Conservation (phyloP, 495 filamentous ascomycete species). For the Podospora appendiculata region DNA sequence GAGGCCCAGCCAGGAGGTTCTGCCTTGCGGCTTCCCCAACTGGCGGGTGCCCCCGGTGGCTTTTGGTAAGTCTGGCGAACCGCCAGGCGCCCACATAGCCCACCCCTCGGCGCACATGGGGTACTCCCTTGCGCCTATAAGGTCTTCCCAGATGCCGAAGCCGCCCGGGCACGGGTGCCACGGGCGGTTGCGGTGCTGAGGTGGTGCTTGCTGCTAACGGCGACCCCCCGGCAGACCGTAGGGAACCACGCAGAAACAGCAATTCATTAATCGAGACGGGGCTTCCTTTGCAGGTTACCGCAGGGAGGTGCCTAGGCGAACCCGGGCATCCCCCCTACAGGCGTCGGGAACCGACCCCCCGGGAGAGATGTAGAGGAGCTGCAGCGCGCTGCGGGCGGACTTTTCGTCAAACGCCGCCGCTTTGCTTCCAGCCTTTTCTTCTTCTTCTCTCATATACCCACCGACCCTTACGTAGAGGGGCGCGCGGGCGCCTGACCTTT, state of each 20-base stretch:
- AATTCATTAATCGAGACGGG: not conserved
- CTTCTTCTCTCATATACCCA: too few relatives aligned
- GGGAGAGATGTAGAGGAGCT: not conserved
- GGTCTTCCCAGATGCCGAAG: not conserved
- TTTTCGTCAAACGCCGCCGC: too few relatives aligned
- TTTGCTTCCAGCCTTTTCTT: too few relatives aligned
- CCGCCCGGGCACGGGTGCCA: not conserved
- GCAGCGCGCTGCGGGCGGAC: too few relatives aligned
- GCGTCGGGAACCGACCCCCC: conserved; percentile 12
- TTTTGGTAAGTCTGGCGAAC: conserved; percentile 3
- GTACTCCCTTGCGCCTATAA: not conserved
- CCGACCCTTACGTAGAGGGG: too few relatives aligned
- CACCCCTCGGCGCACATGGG: conserved; percentile 1
- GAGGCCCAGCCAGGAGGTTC: conserved; percentile 17
- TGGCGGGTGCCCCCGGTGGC: conserved; percentile 2
- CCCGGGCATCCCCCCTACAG: not conserved
- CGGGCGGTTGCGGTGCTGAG: not conserved
- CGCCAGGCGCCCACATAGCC: conserved; percentile 4
- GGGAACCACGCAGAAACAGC: not conserved
- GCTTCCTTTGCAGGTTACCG: not conserved
- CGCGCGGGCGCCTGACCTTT: too few relatives aligned
- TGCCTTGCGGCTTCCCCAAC: not conserved
- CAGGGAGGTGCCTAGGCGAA: not conserved
- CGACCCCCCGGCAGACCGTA: not conserved
- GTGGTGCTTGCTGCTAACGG: not conserved